Percentiles rank a stretch among this genome's conserved stretches.
These are phyloP conservation scores for Pichia thaimueangensis DNA, from an alignment of 805 yeast species.

Conservation along the genomic window DNA sequence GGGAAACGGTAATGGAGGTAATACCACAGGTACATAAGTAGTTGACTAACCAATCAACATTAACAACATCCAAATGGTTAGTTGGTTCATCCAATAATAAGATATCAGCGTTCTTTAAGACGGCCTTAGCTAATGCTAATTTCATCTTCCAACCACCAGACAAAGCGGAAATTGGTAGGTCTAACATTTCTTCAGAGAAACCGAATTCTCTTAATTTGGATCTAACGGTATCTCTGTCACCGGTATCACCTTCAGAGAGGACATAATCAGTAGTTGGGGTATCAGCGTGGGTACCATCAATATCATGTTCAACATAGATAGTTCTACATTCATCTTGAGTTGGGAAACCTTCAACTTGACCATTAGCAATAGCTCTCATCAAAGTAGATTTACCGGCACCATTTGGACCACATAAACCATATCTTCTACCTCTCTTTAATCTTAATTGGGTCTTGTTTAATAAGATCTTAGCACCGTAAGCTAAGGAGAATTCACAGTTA, in stretches of 20 bases:
- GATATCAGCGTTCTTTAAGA: constrained; percentile 96
- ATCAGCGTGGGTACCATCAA: constrained; percentile 97
- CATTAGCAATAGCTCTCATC: constrained; percentile 95
- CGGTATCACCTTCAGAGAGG: constrained; percentile 49
- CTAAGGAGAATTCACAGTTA: constrained; percentile 99
- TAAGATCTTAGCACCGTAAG: constrained; percentile 99
- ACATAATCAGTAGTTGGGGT: constrained; percentile 92
- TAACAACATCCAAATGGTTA: constrained; percentile 99
- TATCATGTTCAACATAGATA: constrained; percentile 99
- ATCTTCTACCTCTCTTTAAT: constrained; percentile 98
- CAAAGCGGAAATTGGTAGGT: constrained; percentile 89
- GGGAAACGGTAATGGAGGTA: constrained; percentile 97
- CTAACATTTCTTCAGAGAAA: constrained; percentile 90
- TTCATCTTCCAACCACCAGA: constrained; percentile 99
- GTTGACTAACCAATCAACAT: constrained; percentile 99
- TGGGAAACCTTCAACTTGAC: constrained; percentile 99
- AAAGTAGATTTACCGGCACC: constrained; percentile 99
- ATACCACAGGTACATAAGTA: constrained; percentile 98
- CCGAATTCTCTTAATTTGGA: constrained; percentile 82
- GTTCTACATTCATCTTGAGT: constrained; percentile 98
- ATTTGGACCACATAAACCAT: constrained; percentile 98
- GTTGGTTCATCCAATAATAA: constrained; percentile 99
- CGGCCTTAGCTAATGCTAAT: constrained; percentile 98
- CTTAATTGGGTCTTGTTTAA: constrained; percentile 99
- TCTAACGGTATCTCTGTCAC: constrained; percentile 64